Evolutionary conservation across 345 rosid species (phyloP).

Genomic region (Salix koriyanagi): DNA sequence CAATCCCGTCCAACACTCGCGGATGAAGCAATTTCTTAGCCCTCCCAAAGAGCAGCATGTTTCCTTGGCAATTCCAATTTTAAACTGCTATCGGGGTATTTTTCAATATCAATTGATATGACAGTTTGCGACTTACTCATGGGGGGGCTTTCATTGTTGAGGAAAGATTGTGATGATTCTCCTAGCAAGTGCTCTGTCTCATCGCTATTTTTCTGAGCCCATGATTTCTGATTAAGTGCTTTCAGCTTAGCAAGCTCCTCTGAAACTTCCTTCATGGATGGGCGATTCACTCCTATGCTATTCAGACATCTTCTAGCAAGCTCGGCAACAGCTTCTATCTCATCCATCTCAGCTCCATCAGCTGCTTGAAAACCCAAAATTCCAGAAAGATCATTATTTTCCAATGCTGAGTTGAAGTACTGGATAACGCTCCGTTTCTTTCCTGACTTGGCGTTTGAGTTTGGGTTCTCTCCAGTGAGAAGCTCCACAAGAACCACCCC

Average conservation of each 20-base stretch:
- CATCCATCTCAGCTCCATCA: neutral
- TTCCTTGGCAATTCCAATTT: neutral
- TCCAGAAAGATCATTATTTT: neutral
- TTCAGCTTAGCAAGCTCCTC: no score
- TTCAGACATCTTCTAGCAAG: no score
- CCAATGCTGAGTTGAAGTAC: slow-evolving; percentile 10
- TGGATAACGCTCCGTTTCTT: neutral
- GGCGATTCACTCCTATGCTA: no score
- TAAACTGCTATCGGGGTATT: no score
- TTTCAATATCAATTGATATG: no score
- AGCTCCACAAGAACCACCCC: neutral
- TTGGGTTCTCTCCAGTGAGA: slow-evolving; percentile 15
- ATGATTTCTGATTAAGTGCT: no score
- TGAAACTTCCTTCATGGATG: no score
- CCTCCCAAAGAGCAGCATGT: no score
- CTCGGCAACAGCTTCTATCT: neutral
- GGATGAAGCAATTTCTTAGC: no score
- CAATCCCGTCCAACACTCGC: no score
- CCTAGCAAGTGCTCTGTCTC: neutral
- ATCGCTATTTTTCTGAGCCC: neutral
- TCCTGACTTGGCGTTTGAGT: neutral
- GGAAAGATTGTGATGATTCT: neutral
- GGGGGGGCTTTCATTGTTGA: neutral
- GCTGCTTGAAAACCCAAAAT: neutral
- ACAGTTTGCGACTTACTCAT: no score